Base-by-base conservation (phyloP, 1,139 yeast genomes). In the Taphrina deformans region DNA sequence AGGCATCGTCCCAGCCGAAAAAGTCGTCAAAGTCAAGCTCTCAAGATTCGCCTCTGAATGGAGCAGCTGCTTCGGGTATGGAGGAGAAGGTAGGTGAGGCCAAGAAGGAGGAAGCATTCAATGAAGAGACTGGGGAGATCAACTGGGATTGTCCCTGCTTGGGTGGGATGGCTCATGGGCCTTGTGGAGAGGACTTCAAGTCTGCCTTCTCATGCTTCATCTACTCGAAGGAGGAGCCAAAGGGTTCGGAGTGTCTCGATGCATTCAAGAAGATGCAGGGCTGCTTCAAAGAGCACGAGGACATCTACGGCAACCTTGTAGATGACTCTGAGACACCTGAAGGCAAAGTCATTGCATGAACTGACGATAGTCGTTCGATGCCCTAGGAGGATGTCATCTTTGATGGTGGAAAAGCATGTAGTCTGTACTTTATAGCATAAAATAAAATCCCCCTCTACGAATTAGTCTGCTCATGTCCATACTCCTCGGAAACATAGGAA, bases 101-200 rank as follows among this genome's bases (percentile, higher is more conserved):
- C 26, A 68, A 58, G 21, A 80, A 76, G 69, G 76, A 79, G 67
- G 90, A 90, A 52, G 97, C 99, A 1, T 93, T 86, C 78, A 85
- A 93, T 78, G 98, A 98, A 56, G 97, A 89, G 73, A 93, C 99
- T 5, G 99, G 99, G 45, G 99, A 93, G 76, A 95, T 95, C 78
- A 93, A 95, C 84, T 95, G 99, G 99, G 99, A 95, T 75, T 95
- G 99, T 76, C 97, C 99, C n/a, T 95, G 99, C 78, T 81, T 95
- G 67, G 99, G 99, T 48, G 99, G 99, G 61, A 93, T 66, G 67
- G 69, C 68, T 5, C 67, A 69, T 31, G 96, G 96, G 0, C 95
- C 96, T 68, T 89, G 96, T 78, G 96, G 96, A 67, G 95, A 88
- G 75, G 95, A 89, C 75, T 89, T 89, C 79, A 92, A 93, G 80